These are phyloP conservation scores for Priceomyces melissophilus DNA, from an alignment of 805 yeast genomes.

Conservation along the genomic window DNA sequence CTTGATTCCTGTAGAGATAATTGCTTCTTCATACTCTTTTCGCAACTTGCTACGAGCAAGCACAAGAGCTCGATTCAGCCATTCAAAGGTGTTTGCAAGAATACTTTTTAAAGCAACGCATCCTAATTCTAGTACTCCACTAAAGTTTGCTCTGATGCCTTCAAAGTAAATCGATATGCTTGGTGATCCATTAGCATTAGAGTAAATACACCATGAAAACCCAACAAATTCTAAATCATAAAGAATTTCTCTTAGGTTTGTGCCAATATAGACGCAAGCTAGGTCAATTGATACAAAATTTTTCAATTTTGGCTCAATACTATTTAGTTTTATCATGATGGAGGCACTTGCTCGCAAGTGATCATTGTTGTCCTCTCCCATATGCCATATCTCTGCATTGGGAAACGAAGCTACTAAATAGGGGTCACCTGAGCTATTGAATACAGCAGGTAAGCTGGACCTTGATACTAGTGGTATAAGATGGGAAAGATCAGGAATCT, in stretches of 20 bases:
- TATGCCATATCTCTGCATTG: conserved; percentile 51
- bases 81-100: conserved; percentile 4
- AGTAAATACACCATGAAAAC: conserved; percentile 53
- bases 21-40: conserved; percentile 43
- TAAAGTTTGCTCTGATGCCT: conserved; percentile 48
- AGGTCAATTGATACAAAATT: conserved; percentile 52
- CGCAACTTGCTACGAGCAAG: conserved; percentile 48
- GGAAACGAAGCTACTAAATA: conserved; percentile 28
- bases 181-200: conserved; percentile 53
- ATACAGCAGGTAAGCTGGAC: background rate
- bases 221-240: conserved; percentile 57
- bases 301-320: conserved; percentile 18
- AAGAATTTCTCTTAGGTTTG: conserved; percentile 34
- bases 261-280: conserved; percentile 45
- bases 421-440: conserved; percentile 24
- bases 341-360: conserved; percentile 39
- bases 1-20: conserved; percentile 42
- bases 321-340: conserved; percentile 37
- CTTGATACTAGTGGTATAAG: conserved; percentile 21
- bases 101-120: conserved; percentile 26
- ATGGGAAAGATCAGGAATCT: conserved; percentile 27
- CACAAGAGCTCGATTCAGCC: conserved; percentile 33
- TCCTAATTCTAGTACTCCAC: conserved; percentile 29
- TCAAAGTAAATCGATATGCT: conserved; percentile 50
- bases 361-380: conserved; percentile 26